Percentiles rank a stretch among this genome's conserved stretches.
These are phyloP conservation scores for Diaporthe sp. DNA, from an alignment of 2,329 filamentous ascomycete species.

Conservation along the genomic window DNA sequence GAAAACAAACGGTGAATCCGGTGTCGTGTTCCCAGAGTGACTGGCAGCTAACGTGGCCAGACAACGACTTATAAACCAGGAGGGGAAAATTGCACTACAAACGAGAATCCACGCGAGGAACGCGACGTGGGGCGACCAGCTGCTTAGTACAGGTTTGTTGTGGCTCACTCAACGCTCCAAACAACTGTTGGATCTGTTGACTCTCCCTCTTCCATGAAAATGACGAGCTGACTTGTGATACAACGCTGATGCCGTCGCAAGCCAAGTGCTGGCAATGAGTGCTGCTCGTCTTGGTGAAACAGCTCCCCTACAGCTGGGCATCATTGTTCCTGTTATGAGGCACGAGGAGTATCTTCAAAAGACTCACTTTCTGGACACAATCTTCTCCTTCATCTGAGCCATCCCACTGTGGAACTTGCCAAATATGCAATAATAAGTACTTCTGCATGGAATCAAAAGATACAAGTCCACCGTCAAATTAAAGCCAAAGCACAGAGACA, in stretches of 20 bases:
- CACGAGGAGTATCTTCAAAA: background rate
- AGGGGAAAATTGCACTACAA: background rate
- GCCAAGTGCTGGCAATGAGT: background rate
- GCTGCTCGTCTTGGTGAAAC: background rate
- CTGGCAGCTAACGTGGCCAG: background rate
- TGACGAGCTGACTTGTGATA: background rate
- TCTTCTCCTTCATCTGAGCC: too few species aligned
- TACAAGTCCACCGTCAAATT: background rate
- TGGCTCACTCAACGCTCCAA: background rate
- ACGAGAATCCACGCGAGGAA: background rate
- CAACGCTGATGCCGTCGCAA: background rate
- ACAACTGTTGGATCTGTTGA: background rate
- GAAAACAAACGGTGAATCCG: background rate
- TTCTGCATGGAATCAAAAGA: background rate
- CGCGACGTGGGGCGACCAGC: background rate
- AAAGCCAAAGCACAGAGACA: background rate
- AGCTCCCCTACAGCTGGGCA: too few species aligned
- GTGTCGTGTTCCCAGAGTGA: background rate
- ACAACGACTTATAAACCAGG: too few species aligned
- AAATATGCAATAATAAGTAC: background rate
- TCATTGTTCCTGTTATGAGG: rapidly evolving
- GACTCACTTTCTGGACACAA: background rate
- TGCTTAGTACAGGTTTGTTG: background rate
- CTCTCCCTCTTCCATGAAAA: background rate
- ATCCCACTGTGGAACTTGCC: background rate